Conservation (phyloP, 140 eudicot genomes). For the Artemisia princeps region DNA sequence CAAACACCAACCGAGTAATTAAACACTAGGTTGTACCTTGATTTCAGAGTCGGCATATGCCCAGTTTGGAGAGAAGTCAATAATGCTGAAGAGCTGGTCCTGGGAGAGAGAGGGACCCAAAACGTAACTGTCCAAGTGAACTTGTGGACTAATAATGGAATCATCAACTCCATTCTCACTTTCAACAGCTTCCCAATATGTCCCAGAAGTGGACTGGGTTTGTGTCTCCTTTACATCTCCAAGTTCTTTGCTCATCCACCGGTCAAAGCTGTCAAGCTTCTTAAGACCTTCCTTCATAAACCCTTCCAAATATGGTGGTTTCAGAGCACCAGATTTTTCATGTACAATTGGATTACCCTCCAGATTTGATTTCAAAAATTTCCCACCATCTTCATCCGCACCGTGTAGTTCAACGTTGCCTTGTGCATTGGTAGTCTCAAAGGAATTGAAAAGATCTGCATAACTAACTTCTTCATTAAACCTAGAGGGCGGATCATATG, state of each 20-base stretch:
- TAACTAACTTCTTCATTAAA: conserved; percentile 33
- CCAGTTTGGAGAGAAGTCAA: conserved; percentile 83
- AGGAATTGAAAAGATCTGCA: conserved; percentile 31
- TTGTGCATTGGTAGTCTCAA: conserved; percentile 35
- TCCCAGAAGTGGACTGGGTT: conserved; percentile 56
- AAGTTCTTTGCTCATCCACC: conserved; percentile 92
- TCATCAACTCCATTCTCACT: conserved; percentile 59
- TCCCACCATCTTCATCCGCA: conserved; percentile 31
- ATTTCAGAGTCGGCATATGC: conserved; percentile 60
- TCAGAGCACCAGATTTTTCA: conserved; percentile 44
- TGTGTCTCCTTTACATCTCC: conserved; percentile 75
- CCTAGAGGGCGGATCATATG: conserved; percentile 35
- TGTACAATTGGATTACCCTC: conserved; percentile 31
- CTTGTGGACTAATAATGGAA: conserved; percentile 51
- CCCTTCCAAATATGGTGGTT: conserved; percentile 54
- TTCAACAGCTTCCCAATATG: conserved; percentile 78
- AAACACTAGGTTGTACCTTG: conserved; percentile 42
- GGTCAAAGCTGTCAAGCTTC: conserved; percentile 91
- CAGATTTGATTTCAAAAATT: conserved; percentile 27
- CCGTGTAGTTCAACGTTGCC: conserved; percentile 28
- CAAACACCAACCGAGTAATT: background rate
- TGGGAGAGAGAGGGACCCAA: conserved; percentile 80
- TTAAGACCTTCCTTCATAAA: conserved; percentile 57
- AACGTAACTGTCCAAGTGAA: conserved; percentile 45
- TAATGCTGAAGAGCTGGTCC: conserved; percentile 83